These are phyloP conservation scores for Salicornia ramosissima DNA, from an alignment of 148 eudicot species.

Conservation along the genomic window DNA sequence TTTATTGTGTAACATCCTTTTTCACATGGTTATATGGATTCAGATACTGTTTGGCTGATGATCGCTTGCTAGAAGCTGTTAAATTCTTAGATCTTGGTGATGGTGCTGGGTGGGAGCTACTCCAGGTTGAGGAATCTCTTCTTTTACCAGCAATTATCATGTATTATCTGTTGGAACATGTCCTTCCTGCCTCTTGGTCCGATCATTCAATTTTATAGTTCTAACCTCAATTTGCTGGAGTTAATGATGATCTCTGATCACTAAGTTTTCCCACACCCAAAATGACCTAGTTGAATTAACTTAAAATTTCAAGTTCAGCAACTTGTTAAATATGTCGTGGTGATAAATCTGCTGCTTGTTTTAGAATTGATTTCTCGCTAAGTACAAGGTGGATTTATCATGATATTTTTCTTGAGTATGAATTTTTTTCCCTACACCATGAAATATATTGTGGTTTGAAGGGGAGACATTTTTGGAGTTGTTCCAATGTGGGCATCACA, in stretches of 20 bases:
- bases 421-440: background rate
- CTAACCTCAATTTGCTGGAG: background rate
- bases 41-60: conserved; percentile 95
- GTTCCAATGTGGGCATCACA: background rate
- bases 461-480: background rate
- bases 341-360: background rate
- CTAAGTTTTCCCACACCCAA: background rate
- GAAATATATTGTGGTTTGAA: background rate
- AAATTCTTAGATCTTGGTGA: conserved; percentile 79
- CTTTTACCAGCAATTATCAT: background rate
- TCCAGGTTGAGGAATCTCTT: conserved; percentile 49
- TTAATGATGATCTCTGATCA: background rate
- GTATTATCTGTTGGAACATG: background rate
- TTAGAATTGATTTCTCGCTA: background rate
- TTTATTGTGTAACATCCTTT: background rate
- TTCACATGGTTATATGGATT: conserved; percentile 11
- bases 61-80: conserved; percentile 80
- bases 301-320: background rate
- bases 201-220: background rate
- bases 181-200: background rate
- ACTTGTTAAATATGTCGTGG: background rate
- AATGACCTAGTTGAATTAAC: background rate
- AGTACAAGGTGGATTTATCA: background rate
- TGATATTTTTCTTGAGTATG: background rate
- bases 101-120: conserved; percentile 96